Conservation (phyloP, 2,329 filamentous ascomycete genomes). For the Blastomyces percursus region DNA sequence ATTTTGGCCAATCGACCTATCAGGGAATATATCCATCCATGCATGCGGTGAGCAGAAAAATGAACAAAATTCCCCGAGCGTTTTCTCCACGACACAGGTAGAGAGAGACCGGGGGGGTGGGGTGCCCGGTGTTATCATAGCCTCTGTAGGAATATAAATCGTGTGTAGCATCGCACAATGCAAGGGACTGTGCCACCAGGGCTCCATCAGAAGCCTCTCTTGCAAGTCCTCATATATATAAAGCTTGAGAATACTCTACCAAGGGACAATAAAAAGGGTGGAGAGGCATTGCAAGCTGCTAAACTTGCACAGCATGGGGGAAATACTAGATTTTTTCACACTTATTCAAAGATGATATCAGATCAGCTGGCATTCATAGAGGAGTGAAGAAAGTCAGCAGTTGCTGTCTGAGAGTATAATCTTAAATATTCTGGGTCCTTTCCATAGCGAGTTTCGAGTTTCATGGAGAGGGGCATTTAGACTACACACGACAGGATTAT, state of each 20-base stretch:
- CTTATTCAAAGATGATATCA: background rate
- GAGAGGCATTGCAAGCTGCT: background rate
- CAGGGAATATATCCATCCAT: background rate
- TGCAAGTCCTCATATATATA: background rate
- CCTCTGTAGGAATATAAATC: background rate
- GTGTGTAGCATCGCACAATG: background rate
- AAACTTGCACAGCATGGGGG: too few relatives aligned
- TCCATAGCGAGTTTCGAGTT: background rate
- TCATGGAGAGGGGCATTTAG: background rate
- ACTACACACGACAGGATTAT: background rate
- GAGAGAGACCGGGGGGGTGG: too few relatives aligned
- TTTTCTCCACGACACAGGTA: background rate
- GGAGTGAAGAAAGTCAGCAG: background rate
- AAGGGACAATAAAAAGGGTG: too few relatives aligned
- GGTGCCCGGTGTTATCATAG: background rate
- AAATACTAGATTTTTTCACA: background rate
- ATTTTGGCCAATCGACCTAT: background rate
- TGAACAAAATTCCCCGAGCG: background rate
- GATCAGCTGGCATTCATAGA: background rate
- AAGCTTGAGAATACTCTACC: too few relatives aligned
- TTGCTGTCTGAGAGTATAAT: background rate
- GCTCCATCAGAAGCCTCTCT: background rate
- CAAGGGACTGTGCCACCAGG: background rate
- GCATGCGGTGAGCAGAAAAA: slow-evolving; percentile 1
- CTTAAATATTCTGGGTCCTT: background rate